phyloP scores from a whole-genome alignment of 2,329 filamentous ascomycete species.

The Chaetomium olivaceum region DNA sequence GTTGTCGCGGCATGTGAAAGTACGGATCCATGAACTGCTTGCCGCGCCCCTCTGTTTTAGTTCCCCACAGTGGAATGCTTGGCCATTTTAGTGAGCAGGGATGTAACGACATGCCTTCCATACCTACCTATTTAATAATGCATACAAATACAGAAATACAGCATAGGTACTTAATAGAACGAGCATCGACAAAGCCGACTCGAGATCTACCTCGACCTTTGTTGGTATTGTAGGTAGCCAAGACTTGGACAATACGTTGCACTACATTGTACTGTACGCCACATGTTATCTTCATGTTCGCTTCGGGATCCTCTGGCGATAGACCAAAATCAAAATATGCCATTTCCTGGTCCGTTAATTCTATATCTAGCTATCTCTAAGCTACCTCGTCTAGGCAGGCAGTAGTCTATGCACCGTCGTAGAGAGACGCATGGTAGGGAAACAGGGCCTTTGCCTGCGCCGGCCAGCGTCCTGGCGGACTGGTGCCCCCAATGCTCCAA shows the following conservation, averaged over 20 bases:
- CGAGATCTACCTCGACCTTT: no score
- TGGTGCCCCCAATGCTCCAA: neutral
- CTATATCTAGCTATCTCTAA: conserved; percentile 6
- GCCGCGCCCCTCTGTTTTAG: neutral
- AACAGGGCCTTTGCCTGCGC: neutral
- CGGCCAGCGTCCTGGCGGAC: neutral
- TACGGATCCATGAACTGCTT: neutral
- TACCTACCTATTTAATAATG: no score
- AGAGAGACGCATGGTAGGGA: neutral
- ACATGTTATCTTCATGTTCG: neutral
- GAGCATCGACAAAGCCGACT: no score
- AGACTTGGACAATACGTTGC: neutral
- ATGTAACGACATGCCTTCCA: neutral
- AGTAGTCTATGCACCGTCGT: neutral
- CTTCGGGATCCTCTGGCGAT: neutral
- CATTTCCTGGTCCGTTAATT: neutral
- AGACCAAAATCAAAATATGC: neutral
- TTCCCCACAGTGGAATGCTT: neutral
- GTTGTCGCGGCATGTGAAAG: neutral
- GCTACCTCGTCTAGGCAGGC: neutral
- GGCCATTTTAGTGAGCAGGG: neutral
- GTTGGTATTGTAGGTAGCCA: no score
- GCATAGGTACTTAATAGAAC: no score
- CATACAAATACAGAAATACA: no score
- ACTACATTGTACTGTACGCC: neutral